Conservation (phyloP, 371 early-diverging fungal species). For the Syncephalis plumigaleata region DNA sequence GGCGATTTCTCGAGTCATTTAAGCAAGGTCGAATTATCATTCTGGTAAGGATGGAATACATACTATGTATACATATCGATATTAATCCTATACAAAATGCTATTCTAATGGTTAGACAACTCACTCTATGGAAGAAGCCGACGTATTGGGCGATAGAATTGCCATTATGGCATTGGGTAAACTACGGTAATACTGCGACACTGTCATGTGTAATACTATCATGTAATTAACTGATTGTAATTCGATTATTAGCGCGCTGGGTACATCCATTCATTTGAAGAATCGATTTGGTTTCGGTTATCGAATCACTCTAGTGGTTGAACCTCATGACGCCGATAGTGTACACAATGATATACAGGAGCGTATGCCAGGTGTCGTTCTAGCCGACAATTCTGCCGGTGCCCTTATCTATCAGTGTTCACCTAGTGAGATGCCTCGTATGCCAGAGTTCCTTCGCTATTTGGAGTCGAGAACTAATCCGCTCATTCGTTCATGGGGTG, state of each 20-base stretch:
- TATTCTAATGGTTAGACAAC: constrained; percentile 21
- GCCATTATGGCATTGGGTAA: constrained; percentile 52
- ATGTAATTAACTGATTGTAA: not conserved
- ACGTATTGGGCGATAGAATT: constrained; percentile 40
- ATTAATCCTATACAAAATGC: constrained; percentile 14
- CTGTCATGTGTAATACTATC: not conserved
- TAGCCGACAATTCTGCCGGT: constrained; percentile 47
- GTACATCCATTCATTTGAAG: constrained; percentile 42
- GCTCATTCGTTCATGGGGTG: constrained; percentile 39
- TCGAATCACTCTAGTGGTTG: constrained; percentile 19
- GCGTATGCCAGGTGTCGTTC: constrained; percentile 23
- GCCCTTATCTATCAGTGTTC: constrained; percentile 41
- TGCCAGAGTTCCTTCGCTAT: constrained; percentile 28
- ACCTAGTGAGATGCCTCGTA: constrained; percentile 9
- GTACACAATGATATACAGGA: constrained; percentile 16
- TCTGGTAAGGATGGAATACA: constrained; percentile 19
- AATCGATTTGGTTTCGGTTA: constrained; percentile 49
- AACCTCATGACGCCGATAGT: constrained; percentile 11
- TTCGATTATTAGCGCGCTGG: constrained; percentile 25
- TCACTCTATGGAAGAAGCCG: constrained; percentile 63
- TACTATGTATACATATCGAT: constrained; percentile 21
- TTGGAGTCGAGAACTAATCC: constrained; percentile 16
- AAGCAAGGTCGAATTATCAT: constrained; percentile 43
- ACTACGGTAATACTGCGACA: no score
- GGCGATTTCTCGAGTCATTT: constrained; percentile 51